Conservation (phyloP, 2,329 filamentous ascomycete genomes). For the Cercospora sp. region DNA sequence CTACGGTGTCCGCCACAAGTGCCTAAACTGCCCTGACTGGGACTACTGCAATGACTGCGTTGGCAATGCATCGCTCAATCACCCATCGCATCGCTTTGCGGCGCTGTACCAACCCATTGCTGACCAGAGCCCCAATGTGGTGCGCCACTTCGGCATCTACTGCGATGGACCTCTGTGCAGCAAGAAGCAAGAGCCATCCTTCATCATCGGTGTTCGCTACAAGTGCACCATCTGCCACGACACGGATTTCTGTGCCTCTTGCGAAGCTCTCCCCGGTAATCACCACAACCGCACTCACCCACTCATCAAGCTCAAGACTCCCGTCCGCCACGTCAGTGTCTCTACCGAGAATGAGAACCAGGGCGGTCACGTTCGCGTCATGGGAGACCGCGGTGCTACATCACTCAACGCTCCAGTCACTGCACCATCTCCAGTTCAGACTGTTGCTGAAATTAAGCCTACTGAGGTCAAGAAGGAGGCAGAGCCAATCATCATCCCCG, state of each 20-base stretch:
- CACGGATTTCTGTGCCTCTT: conserved; percentile 90
- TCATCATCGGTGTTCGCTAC: conserved; percentile 84
- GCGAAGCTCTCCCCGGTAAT: conserved; percentile 84
- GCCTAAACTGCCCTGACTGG: conserved; percentile 94
- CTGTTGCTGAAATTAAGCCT: conserved; percentile 71
- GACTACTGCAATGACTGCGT: conserved; percentile 86
- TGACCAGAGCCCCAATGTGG: conserved; percentile 46
- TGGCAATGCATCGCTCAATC: conserved; percentile 64
- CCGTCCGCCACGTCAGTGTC: conserved; percentile 83
- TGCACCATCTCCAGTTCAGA: conserved; percentile 65
- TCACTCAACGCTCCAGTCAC: conserved; percentile 42
- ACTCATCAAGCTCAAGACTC: conserved; percentile 93
- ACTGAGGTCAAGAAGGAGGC: conserved; percentile 34
- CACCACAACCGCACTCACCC: conserved; percentile 94
- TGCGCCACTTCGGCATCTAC: conserved; percentile 79
- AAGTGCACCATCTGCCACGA: conserved; percentile 97
- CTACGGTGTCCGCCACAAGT: conserved; percentile 90
- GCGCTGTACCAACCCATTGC: conserved; percentile 75
- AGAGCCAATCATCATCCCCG: conserved; percentile 28
- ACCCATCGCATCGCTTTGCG: conserved; percentile 84
- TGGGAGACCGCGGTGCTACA: conserved; percentile 64
- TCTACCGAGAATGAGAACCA: conserved; percentile 79
- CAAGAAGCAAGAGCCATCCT: conserved; percentile 53
- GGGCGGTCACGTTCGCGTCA: conserved; percentile 64
- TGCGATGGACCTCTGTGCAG: conserved; percentile 92